These are phyloP conservation scores for Coemansia reversa DNA, from an alignment of 192 early-diverging fungal species.

Conservation along the genomic window DNA sequence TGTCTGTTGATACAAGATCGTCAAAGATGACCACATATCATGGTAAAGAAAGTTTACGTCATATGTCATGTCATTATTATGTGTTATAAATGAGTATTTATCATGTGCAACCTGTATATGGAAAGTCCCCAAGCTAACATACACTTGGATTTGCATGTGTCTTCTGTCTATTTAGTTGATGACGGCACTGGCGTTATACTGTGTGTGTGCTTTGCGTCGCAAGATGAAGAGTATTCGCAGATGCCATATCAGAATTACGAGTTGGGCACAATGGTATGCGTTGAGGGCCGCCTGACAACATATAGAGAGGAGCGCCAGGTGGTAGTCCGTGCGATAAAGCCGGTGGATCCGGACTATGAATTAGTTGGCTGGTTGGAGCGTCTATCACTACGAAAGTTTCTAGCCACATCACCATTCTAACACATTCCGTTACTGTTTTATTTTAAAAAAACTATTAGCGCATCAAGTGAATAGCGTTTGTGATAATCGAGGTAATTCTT, in stretches of 20 bases:
- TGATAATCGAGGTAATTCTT: too few relatives aligned
- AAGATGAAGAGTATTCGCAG: conserved; percentile 21
- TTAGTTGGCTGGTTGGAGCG: conserved; percentile 47
- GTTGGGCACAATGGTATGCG: conserved; percentile 28
- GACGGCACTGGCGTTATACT: conserved; percentile 47
- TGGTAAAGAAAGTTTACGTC: conserved; percentile 12
- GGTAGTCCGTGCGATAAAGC: conserved; percentile 17
- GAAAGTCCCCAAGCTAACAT: background rate
- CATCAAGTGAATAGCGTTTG: too few relatives aligned
- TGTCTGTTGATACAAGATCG: conserved; percentile 23
- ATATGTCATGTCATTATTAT: background rate
- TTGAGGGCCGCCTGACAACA: conserved; percentile 33
- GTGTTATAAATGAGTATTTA: background rate
- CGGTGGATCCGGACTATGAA: conserved; percentile 32
- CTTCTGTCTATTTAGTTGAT: conserved; percentile 29
- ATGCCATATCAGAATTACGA: conserved; percentile 7
- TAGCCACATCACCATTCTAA: conserved; percentile 1
- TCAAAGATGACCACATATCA: conserved; percentile 32
- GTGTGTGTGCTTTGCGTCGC: conserved; percentile 35
- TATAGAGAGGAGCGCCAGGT: conserved; percentile 40
- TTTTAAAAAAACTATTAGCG: too few relatives aligned
- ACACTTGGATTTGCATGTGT: background rate
- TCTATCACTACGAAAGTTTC: conserved; percentile 25
- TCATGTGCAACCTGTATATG: background rate
- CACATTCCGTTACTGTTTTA: conserved; percentile 7